Percentiles rank a stretch among this genome's conserved stretches.
phyloP scores from a whole-genome alignment of 352 stramenopile species.

The Pseudoperonospora humuli region DNA sequence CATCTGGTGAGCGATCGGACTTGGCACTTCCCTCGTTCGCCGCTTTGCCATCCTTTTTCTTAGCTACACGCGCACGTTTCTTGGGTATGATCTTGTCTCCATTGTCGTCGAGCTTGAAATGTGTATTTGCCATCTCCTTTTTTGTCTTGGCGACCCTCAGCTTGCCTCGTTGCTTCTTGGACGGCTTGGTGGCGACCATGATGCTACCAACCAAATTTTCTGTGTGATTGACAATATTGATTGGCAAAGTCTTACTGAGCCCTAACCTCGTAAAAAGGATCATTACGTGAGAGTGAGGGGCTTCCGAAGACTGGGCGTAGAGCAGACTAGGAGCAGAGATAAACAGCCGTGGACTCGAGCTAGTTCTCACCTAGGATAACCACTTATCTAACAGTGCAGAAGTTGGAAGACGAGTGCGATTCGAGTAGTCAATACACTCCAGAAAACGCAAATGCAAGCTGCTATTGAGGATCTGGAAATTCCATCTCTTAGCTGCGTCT shows the following conservation, averaged over 20 bases:
- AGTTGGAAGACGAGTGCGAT: not conserved
- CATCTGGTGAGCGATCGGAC: slow-evolving; percentile 62
- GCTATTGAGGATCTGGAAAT: slow-evolving; percentile 17
- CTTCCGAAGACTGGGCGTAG: too few species aligned
- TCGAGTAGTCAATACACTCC: not conserved
- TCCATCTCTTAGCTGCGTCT: slow-evolving; percentile 15
- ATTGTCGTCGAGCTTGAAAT: slow-evolving; percentile 65
- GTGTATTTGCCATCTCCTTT: slow-evolving; percentile 26
- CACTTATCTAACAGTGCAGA: too few species aligned
- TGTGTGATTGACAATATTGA: too few species aligned
- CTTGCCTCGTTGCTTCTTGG: slow-evolving; percentile 77
- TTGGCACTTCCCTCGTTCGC: slow-evolving; percentile 49
- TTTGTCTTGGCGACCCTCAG: slow-evolving; percentile 31
- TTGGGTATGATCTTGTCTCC: slow-evolving; percentile 40
- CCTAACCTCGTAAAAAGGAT: too few species aligned
- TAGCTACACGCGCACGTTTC: slow-evolving; percentile 34
- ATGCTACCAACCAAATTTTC: slow-evolving; percentile 22
- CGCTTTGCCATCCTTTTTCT: slow-evolving; percentile 21
- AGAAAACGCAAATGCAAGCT: slow-evolving; percentile 21
- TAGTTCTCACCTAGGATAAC: too few species aligned
- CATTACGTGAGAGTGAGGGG: too few species aligned
- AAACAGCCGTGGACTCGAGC: too few species aligned
- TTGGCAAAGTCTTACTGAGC: too few species aligned
- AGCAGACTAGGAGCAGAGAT: too few species aligned
- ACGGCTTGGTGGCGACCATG: slow-evolving; percentile 53